A percentile compares a stretch with the other conserved stretches of the same genome.
These are phyloP conservation scores for Rhynchospora pubera DNA, from an alignment of 176 grass and related monocot species.

Conservation along the genomic window DNA sequence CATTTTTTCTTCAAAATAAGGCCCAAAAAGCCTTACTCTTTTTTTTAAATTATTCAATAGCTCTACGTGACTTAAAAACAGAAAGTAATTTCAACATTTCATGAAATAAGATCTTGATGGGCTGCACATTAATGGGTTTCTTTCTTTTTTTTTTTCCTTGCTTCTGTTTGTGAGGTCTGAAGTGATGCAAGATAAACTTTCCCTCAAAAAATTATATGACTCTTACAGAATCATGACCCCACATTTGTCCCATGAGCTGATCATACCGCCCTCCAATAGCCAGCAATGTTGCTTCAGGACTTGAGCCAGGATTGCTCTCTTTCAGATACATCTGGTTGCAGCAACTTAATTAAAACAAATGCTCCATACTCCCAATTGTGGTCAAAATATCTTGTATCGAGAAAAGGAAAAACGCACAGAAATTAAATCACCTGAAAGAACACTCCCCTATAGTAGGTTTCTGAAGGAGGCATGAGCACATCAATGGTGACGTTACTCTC, in stretches of 20 bases:
- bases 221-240: slow-evolving; percentile 60
- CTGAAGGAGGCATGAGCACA: slow-evolving; percentile 94
- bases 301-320: slow-evolving; percentile 45
- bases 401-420: slow-evolving; percentile 8
- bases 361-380: neutral
- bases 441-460: slow-evolving; percentile 61
- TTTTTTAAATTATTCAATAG: neutral
- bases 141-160: neutral
- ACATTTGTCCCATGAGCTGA: slow-evolving; percentile 61
- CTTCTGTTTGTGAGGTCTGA: neutral
- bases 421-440: slow-evolving; percentile 79
- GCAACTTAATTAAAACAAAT: slow-evolving; percentile 9
- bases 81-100: neutral
- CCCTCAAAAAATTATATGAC: slow-evolving; percentile 16
- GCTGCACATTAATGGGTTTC: neutral
- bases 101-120: neutral
- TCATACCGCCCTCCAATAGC: slow-evolving; percentile 92
- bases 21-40: neutral
- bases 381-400: neutral
- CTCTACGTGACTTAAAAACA: neutral
- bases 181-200: neutral
- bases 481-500: slow-evolving; percentile 69
- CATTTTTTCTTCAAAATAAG: neutral
- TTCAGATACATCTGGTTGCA: slow-evolving; percentile 63
- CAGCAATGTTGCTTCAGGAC: slow-evolving; percentile 60